Conservation (phyloP, 2,329 filamentous ascomycete species). For the Xylariales sp. region DNA sequence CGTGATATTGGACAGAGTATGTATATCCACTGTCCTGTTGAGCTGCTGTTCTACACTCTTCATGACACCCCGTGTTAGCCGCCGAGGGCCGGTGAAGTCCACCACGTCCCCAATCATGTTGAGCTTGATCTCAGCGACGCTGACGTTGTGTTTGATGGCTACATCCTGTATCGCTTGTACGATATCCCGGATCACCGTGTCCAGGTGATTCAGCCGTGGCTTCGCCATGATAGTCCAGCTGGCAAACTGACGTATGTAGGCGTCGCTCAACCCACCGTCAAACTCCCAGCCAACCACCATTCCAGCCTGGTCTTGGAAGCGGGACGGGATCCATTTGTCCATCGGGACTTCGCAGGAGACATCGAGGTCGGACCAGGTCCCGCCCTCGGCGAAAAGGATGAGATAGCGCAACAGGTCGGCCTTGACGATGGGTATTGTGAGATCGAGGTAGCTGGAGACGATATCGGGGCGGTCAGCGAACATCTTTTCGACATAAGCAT, state of each 20-base stretch:
- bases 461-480: conserved; percentile 68
- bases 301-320: conserved; percentile 61
- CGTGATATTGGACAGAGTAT: too few species aligned
- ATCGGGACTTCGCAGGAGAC: conserved; percentile 36
- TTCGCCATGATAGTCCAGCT: conserved; percentile 74
- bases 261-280: conserved; percentile 67
- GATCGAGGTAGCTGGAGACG: conserved; percentile 53
- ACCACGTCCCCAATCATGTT: too few species aligned
- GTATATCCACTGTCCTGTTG: too few species aligned
- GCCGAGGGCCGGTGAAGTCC: too few species aligned
- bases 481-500: conserved; percentile 63
- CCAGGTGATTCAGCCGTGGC: conserved; percentile 63
- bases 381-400: conserved; percentile 63
- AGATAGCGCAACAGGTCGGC: conserved; percentile 64
- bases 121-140: conserved; percentile 57
- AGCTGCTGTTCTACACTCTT: too few species aligned
- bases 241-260: conserved; percentile 66
- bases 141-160: conserved; percentile 51
- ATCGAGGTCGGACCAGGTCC: conserved; percentile 42
- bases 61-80: too few species aligned
- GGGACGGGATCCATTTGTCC: conserved; percentile 54
- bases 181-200: conserved; percentile 64
- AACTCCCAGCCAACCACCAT: conserved; percentile 69
- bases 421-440: conserved; percentile 62
- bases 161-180: conserved; percentile 60